Percentiles rank a stretch among this genome's conserved stretches.
phyloP scores from a whole-genome alignment of 371 early-diverging fungal genomes.

The Apophysomyces elegans region DNA sequence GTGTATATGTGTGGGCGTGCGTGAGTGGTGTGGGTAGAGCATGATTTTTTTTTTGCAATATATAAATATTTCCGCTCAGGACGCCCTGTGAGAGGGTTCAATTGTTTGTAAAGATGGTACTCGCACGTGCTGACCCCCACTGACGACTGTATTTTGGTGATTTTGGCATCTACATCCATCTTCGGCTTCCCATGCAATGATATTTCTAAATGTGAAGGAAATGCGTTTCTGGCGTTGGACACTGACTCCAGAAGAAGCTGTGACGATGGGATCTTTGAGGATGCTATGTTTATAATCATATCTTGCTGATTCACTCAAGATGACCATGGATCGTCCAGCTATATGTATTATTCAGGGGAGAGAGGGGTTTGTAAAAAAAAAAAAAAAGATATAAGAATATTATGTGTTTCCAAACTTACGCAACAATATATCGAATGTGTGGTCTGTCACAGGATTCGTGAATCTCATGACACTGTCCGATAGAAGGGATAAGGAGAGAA shows the following conservation, averaged over 20 bases:
- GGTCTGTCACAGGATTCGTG: slow-evolving; percentile 33
- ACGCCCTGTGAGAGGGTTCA: slow-evolving; percentile 11
- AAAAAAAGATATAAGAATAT: too few species aligned
- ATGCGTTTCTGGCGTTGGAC: slow-evolving; percentile 46
- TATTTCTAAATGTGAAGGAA: slow-evolving; percentile 48
- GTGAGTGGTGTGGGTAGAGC: not conserved
- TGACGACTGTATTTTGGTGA: not conserved
- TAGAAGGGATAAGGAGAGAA: slow-evolving; percentile 68
- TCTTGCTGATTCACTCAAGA: slow-evolving; percentile 68
- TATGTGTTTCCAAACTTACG: slow-evolving; percentile 42
- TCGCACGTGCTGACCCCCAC: slow-evolving; percentile 11
- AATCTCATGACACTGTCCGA: slow-evolving; percentile 75
- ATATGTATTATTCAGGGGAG: not conserved
- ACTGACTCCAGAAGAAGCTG: slow-evolving; percentile 20
- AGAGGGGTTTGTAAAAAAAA: not conserved
- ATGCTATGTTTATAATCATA: slow-evolving; percentile 71
- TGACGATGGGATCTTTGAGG: slow-evolving; percentile 64
- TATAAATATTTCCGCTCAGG: not conserved
- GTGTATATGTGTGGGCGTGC: slow-evolving; percentile 7
- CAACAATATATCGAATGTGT: slow-evolving; percentile 41
- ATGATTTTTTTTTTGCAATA: slow-evolving; percentile 10
- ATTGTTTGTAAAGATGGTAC: slow-evolving; percentile 2
- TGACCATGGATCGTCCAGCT: slow-evolving; percentile 65
- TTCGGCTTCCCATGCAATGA: slow-evolving; percentile 29
- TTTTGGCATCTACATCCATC: slow-evolving; percentile 13